Conservation (phyloP, 768 basidiomycete species). For the Psilocybe azurescens region DNA sequence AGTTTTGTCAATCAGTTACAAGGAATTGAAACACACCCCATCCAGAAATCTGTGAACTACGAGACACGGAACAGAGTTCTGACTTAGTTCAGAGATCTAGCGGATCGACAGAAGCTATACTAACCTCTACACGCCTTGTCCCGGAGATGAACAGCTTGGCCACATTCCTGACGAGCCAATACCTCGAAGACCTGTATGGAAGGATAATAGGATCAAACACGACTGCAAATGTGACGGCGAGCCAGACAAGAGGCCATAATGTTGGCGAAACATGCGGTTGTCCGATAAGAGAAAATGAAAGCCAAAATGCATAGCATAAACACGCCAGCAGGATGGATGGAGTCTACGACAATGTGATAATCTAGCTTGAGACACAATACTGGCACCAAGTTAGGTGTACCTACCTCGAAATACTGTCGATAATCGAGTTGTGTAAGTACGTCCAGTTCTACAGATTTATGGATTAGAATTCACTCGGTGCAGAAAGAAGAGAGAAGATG, state of each 20-base stretch:
- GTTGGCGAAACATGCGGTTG: constrained; percentile 60
- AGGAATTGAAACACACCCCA: constrained; percentile 59
- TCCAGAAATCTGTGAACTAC: constrained; percentile 89
- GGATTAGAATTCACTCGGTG: neutral
- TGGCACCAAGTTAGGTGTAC: constrained; percentile 3
- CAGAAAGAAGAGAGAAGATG: constrained; percentile 19
- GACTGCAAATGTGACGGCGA: constrained; percentile 60
- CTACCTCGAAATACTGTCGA: constrained; percentile 70
- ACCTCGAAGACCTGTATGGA: constrained; percentile 66
- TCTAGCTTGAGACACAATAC: neutral
- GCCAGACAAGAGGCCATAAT: constrained; percentile 84
- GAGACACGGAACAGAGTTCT: constrained; percentile 11
- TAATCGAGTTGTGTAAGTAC: constrained; percentile 74
- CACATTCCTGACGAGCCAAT: constrained; percentile 78
- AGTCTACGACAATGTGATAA: constrained; percentile 47
- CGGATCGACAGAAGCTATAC: constrained; percentile 17
- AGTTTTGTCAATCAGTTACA: neutral
- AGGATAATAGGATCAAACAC: constrained; percentile 82
- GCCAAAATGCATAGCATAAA: constrained; percentile 82
- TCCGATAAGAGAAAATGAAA: constrained; percentile 77
- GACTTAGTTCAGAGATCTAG: neutral
- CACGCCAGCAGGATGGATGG: constrained; percentile 81
- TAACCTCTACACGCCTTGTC: constrained; percentile 73
- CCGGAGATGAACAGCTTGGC: constrained; percentile 74
- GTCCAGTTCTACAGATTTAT: constrained; percentile 59